Base-by-base conservation (phyloP, 1,139 yeast species). In the Geotrichum aggregatum region DNA sequence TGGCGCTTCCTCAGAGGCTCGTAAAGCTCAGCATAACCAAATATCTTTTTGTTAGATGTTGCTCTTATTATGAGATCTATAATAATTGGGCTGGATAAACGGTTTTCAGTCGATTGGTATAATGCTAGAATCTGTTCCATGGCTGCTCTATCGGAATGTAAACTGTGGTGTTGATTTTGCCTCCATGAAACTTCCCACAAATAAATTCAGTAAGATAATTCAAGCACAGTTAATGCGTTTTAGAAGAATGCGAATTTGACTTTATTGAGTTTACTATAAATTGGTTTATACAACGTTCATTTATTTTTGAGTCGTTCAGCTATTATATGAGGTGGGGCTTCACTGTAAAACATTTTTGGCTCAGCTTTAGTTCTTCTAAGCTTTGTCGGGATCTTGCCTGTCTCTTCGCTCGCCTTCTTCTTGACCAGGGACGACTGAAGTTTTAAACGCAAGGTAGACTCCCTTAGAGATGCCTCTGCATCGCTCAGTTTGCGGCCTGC, bases 1-100 rank as follows among this genome's bases (percentile, higher is more conserved):
- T 36, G 45, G 26, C 49, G 51, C n/a, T 44, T 35, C 16, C 44
- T 47, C 39, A 59, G 36, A 28, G 49, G 45, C 35, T 59, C 61
- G 42, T 59, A 57, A 30, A 61, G 54, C 49, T 61, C 64, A 6
- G 59, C 62, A 50, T 55, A 59, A 8, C 54, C 52, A 45, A 56
- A 61, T 8, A 61, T 51, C 24, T 57, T 56, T 6, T 58, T 55
- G 28, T 52, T 55, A 6, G 53, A 39, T 6, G 57, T 40, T 5
- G 61, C 58, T 18, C 60, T 48, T 33, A 53, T 34, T 1, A 61
- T 52, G 16, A 60, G 52, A 40, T 61, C 57, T 4, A 52, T 47
- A 14, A 53, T 46, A 34, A 59, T 56, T 13, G 54, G n/a, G 18
- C 54, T 52, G 16, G 54, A 45, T 5, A 58, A 26, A 14, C 43